Evolutionary conservation across 2,329 filamentous ascomycete genomes (phyloP).

Genomic region (Xylaria sp.): DNA sequence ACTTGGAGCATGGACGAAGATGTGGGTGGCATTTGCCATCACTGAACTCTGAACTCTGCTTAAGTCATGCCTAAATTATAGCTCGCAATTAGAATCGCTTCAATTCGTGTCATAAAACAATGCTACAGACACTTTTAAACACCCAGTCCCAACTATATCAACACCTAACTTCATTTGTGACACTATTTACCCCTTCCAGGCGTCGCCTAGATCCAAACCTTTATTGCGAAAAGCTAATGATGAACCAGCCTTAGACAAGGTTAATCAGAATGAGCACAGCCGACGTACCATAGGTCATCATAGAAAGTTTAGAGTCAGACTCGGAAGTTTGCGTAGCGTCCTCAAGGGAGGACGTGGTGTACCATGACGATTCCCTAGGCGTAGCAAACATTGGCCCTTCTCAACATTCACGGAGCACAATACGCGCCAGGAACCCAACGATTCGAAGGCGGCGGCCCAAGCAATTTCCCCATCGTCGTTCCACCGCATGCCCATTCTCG

Average conservation of each 20-base stretch:
- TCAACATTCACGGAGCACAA: neutral
- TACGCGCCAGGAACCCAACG: neutral
- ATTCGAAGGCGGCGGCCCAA: neutral
- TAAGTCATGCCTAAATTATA: neutral
- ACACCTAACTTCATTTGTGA: too few species aligned
- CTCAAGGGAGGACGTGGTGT: neutral
- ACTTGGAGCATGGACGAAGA: constrained; percentile 88
- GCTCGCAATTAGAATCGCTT: neutral
- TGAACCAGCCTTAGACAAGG: neutral
- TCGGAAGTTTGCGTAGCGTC: neutral
- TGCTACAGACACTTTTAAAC: too few species aligned
- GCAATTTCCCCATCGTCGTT: neutral
- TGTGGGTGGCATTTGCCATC: constrained; percentile 67
- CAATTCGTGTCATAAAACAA: neutral
- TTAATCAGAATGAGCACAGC: too few species aligned
- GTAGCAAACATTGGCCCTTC: neutral
- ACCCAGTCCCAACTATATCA: too few species aligned
- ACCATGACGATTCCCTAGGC: neutral
- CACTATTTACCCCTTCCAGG: too few species aligned
- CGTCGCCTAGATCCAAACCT: too few species aligned
- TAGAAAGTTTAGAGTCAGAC: neutral
- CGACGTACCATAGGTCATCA: neutral
- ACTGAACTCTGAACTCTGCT: constrained; percentile 42
- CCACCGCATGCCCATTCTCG: neutral
- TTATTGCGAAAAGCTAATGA: too few species aligned